phyloP scores from a whole-genome alignment of 2,329 filamentous ascomycete genomes.

The Epichloe festucae region DNA sequence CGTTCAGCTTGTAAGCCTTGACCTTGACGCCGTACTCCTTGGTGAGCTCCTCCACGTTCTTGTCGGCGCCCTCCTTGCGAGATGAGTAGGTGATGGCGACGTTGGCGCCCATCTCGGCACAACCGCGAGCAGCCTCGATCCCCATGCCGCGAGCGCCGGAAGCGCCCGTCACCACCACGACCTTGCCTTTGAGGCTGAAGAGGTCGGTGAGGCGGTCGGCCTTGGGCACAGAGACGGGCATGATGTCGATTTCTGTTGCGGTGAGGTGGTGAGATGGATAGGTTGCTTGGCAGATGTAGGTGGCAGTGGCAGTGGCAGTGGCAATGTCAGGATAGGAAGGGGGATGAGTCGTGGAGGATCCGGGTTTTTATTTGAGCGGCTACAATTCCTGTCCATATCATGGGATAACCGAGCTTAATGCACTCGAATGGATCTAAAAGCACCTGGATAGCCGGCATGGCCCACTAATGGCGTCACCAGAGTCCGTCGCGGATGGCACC shows the following conservation, averaged over 20 bases:
- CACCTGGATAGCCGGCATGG: slow-evolving; percentile 2
- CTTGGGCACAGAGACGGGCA: slow-evolving; percentile 46
- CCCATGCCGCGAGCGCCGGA: slow-evolving; percentile 60
- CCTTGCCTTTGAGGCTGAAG: slow-evolving; percentile 61
- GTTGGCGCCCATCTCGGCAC: slow-evolving; percentile 58
- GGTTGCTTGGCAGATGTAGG: background rate
- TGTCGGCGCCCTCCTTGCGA: slow-evolving; percentile 52
- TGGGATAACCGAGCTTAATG: background rate
- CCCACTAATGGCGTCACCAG: slow-evolving; percentile 6
- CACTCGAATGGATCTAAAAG: background rate
- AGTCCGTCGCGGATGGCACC: background rate
- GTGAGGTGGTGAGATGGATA: background rate
- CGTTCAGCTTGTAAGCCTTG: slow-evolving; percentile 47
- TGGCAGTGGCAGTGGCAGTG: background rate
- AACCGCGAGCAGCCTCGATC: slow-evolving; percentile 53
- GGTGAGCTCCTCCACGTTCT: slow-evolving; percentile 51
- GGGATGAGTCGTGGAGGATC: no score
- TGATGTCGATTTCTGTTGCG: slow-evolving; percentile 14
- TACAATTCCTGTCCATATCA: no score
- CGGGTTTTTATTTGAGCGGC: no score
- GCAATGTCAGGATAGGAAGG: no score
- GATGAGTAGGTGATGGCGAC: slow-evolving; percentile 62
- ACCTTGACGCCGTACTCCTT: slow-evolving; percentile 56
- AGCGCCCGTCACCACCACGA: slow-evolving; percentile 57
- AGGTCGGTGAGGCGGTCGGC: slow-evolving; percentile 48